Evolutionary conservation across 139 green algal genomes (phyloP), one percentile per base, ranked within the genome.

Genomic region (Diplosphaera chodatii): DNA sequence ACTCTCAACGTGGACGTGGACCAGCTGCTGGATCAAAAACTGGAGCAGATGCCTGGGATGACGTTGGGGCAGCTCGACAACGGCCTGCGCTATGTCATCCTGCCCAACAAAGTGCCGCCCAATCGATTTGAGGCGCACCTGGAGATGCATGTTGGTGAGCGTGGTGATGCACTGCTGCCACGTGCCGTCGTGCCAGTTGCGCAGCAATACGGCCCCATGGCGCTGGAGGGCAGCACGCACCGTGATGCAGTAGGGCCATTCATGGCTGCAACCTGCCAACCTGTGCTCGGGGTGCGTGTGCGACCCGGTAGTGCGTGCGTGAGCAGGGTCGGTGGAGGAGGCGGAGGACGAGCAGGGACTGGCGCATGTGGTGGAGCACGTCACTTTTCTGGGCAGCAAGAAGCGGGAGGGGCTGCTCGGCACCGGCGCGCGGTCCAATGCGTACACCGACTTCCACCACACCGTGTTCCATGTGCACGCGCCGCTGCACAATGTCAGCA

Each of bases 361-460:
- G 32, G 95, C 95, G 8, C 95, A 99, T 76, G 74, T 99, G 55
- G 96, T 99, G 63, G 95, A 99, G 88, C 95, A 99, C 79, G 96
- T 99, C 29, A 99, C 95, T 18, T 99, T 99, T 77, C 80, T 99
- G 40, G 95, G 95, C 69, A 90, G 75, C 70, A 88, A 88, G 70
- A 92, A 91, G 80, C 84, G 94, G 18, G 94, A 99, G 79, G 78
- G 74, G 4, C 85, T 98, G 74, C 80, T 98, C 63, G 94, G 94
- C 55, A 97, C 88, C 18, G 87, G 93, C 8, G 87, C 91, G 0
- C 84, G 95, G 32, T 93, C 88, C 65, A 99, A 99, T 76, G 95
- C 95, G 0, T 99, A 99, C 90, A 99, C 95, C 27, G 95, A 99
- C 86, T 99, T 99, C 79, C 95, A 99, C 84, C 95, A 99, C 89